Conservation (phyloP, 2,329 filamentous ascomycete genomes). For the Neurospora crassa region DNA sequence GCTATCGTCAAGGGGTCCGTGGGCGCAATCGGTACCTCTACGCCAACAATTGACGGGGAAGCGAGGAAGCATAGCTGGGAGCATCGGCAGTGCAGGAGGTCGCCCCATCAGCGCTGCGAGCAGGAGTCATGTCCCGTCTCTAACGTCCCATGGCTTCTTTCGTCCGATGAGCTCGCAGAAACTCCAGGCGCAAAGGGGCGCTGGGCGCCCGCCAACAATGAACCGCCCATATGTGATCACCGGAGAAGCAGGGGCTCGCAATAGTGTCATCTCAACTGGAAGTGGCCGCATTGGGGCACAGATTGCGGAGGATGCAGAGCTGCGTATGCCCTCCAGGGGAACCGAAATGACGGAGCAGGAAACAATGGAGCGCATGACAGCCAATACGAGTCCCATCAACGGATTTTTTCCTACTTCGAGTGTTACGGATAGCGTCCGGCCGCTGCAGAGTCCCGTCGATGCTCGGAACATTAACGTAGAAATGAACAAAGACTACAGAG, state of each 20-base stretch:
- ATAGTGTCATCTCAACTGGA: conserved; percentile 48
- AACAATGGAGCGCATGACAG: conserved; percentile 58
- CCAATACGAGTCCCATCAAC: conserved; percentile 63
- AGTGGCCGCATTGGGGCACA: conserved; percentile 24
- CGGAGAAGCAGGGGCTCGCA: conserved; percentile 31
- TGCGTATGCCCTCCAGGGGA: conserved; percentile 58
- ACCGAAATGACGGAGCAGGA: conserved; percentile 74
- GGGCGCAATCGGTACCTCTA: conserved; percentile 46
- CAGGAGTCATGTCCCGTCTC: conserved; percentile 78
- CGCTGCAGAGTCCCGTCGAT: conserved; percentile 40
- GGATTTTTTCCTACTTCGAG: conserved; percentile 50
- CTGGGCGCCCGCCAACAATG: conserved; percentile 33
- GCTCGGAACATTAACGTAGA: conserved; percentile 44
- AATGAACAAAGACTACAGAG: conserved; percentile 49
- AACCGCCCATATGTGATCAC: conserved; percentile 26
- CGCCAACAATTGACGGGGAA: conserved; percentile 41
- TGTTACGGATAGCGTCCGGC: conserved; percentile 68
- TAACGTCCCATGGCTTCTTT: conserved; percentile 88
- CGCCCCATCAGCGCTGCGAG: conserved; percentile 60
- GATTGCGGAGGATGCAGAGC: conserved; percentile 36
- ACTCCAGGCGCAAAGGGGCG: conserved; percentile 78
- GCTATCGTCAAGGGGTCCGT: conserved; percentile 40
- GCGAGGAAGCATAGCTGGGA: conserved; percentile 28
- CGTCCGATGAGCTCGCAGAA: conserved; percentile 94
- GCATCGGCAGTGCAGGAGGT: conserved; percentile 36